Percentiles rank a stretch among this genome's conserved stretches.
Conservation (phyloP, 2,329 filamentous ascomycete genomes). For the Didymella segeticola region DNA sequence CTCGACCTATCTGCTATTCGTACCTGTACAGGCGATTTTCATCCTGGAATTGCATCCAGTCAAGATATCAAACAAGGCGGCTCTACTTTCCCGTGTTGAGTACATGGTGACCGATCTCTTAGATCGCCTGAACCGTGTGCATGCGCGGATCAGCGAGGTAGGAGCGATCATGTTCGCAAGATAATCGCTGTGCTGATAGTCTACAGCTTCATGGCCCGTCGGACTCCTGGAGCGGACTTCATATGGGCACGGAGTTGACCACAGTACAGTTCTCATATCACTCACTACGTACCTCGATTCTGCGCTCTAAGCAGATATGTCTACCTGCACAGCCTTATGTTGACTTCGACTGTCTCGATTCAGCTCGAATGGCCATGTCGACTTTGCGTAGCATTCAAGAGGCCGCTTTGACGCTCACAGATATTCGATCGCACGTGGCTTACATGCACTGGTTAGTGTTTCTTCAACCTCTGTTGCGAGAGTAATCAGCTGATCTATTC, state of each 20-base stretch:
- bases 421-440: slow-evolving; percentile 21
- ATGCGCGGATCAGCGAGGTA: slow-evolving; percentile 22
- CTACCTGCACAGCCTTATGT: slow-evolving; percentile 15
- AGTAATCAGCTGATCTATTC: background rate
- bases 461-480: too few species aligned
- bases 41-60: slow-evolving; percentile 23
- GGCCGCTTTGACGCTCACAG: slow-evolving; percentile 10
- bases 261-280: slow-evolving; percentile 33
- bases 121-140: slow-evolving; percentile 19
- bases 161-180: background rate
- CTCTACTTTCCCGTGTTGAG: slow-evolving; percentile 17
- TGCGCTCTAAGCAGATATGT: slow-evolving; percentile 28
- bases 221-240: slow-evolving; percentile 24
- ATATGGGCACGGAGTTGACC: slow-evolving; percentile 22
- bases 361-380: slow-evolving; percentile 26
- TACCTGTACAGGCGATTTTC: slow-evolving; percentile 24
- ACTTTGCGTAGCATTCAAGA: slow-evolving; percentile 24
- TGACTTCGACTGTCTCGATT: slow-evolving; percentile 19
- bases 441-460: slow-evolving; percentile 28
- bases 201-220: slow-evolving; percentile 20
- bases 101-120: slow-evolving; percentile 21
- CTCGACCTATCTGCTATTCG: slow-evolving; percentile 26
- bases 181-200: background rate
- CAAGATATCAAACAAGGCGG: slow-evolving; percentile 22
- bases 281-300: slow-evolving; percentile 27